Percentiles rank a stretch among this genome's conserved stretches.
Conservation (phyloP, 1,284 basidiomycete genomes). For the Puccinia novopanici region DNA sequence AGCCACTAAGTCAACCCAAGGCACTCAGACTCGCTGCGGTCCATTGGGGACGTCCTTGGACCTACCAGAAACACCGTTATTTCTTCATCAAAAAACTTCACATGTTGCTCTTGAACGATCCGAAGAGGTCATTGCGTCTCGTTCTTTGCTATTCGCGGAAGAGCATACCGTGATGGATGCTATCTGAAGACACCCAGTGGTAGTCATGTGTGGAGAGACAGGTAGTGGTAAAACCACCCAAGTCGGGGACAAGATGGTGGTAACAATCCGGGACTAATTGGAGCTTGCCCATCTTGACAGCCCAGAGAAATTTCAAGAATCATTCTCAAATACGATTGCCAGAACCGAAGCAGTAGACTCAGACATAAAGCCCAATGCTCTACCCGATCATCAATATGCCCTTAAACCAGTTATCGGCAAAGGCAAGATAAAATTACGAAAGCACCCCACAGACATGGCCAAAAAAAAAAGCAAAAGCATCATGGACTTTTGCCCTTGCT, state of each 20-base stretch:
- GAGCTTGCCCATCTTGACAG: slow-evolving; percentile 70
- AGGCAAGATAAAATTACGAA: slow-evolving; percentile 83
- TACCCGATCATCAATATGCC: slow-evolving; percentile 82
- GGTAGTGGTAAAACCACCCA: slow-evolving; percentile 99
- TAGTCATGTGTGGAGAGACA: slow-evolving; percentile 78
- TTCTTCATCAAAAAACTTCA: slow-evolving; percentile 59
- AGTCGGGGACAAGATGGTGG: slow-evolving; percentile 78
- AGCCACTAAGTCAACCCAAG: background rate
- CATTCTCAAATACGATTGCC: slow-evolving; percentile 71
- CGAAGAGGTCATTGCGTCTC: slow-evolving; percentile 72
- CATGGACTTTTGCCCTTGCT: slow-evolving; percentile 77
- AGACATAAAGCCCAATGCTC: background rate
- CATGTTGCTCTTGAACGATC: slow-evolving; percentile 71
- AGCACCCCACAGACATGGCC: slow-evolving; percentile 71
- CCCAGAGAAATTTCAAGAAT: slow-evolving; percentile 65
- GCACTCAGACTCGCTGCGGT: slow-evolving; percentile 33
- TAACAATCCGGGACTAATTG: slow-evolving; percentile 96
- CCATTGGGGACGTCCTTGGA: slow-evolving; percentile 42
- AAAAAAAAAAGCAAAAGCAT: slow-evolving; percentile 70
- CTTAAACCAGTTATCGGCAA: slow-evolving; percentile 94
- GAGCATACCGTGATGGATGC: slow-evolving; percentile 94
- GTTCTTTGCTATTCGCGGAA: slow-evolving; percentile 80
- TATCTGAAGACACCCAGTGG: slow-evolving; percentile 77
- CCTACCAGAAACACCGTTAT: slow-evolving; percentile 49
- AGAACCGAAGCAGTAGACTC: slow-evolving; percentile 54